phyloP scores from a whole-genome alignment of 176 grass and related monocot species.

The Rhynchospora tenuis region DNA sequence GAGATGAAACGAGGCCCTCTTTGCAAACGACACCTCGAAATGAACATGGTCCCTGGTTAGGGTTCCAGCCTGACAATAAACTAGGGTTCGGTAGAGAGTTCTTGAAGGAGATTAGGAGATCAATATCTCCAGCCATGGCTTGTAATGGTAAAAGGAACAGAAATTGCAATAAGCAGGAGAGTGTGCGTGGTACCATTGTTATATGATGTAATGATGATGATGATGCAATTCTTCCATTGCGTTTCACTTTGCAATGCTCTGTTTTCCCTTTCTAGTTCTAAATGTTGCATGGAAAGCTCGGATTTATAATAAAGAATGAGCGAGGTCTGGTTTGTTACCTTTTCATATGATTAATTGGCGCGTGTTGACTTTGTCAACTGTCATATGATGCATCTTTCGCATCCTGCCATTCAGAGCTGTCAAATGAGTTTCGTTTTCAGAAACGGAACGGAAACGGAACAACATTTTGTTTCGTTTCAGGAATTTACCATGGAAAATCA shows the following conservation, averaged over 20 bases:
- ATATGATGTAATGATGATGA: no score
- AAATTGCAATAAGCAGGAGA: background rate
- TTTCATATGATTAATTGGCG: no score
- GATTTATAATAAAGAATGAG: no score
- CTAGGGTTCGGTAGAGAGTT: conserved; percentile 35
- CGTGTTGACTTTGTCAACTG: no score
- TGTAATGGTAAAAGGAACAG: background rate
- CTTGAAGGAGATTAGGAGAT: conserved; percentile 75
- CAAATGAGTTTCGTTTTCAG: no score
- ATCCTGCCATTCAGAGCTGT: no score
- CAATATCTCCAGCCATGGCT: conserved; percentile 33
- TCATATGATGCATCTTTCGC: no score
- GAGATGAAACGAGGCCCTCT: conserved; percentile 44
- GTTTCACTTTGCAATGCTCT: background rate
- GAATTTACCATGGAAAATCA: no score
- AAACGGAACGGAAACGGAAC: no score
- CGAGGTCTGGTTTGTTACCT: no score
- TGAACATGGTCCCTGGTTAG: conserved; percentile 35
- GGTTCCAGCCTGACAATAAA: conserved; percentile 39
- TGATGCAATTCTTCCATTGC: background rate
- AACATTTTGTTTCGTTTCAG: no score
- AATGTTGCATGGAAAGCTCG: no score
- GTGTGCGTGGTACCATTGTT: background rate
- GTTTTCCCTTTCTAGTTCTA: background rate
- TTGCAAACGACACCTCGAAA: conserved; percentile 60